Conservation (phyloP, 768 basidiomycete genomes). For the Suillus subalutaceus region DNA sequence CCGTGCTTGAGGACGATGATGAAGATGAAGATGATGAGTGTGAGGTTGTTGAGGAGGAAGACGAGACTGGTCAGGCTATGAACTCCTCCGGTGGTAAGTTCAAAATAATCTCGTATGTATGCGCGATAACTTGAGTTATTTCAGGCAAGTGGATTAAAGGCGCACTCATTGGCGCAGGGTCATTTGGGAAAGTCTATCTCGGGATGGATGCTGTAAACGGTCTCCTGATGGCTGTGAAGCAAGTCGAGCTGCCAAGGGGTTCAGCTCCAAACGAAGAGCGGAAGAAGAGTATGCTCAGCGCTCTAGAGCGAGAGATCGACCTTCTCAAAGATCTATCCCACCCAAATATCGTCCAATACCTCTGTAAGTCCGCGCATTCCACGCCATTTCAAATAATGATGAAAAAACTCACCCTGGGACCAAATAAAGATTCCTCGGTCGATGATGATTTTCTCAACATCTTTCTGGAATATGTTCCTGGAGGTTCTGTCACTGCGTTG, state of each 20-base stretch:
- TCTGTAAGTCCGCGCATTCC: constrained; percentile 62
- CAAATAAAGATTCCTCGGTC: constrained; percentile 78
- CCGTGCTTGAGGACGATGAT: constrained; percentile 51
- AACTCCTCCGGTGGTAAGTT: constrained; percentile 56
- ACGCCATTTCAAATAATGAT: background rate
- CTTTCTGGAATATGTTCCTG: constrained; percentile 96
- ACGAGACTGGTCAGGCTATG: constrained; percentile 53
- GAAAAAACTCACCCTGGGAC: background rate
- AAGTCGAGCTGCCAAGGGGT: constrained; percentile 89
- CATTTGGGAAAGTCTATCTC: constrained; percentile 93
- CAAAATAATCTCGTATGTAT: constrained; percentile 1
- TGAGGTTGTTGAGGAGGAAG: constrained; percentile 48
- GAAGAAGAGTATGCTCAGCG: constrained; percentile 91
- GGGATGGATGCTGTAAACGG: constrained; percentile 93
- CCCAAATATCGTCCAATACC: constrained; percentile 97
- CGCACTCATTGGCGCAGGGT: constrained; percentile 92
- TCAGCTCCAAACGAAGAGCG: constrained; percentile 87
- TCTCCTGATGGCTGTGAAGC: constrained; percentile 95
- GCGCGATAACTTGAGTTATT: constrained; percentile 18
- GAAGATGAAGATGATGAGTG: constrained; percentile 45
- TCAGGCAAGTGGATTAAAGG: constrained; percentile 96
- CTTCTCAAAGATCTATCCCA: constrained; percentile 91
- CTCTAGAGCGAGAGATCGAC: constrained; percentile 92
- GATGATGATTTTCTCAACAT: constrained; percentile 93
- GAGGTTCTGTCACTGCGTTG: constrained; percentile 89